Evolutionary conservation across 208 protist species (phyloP), one percentile per base, ranked within the genome.

Genomic region (Polymyxa betae): DNA sequence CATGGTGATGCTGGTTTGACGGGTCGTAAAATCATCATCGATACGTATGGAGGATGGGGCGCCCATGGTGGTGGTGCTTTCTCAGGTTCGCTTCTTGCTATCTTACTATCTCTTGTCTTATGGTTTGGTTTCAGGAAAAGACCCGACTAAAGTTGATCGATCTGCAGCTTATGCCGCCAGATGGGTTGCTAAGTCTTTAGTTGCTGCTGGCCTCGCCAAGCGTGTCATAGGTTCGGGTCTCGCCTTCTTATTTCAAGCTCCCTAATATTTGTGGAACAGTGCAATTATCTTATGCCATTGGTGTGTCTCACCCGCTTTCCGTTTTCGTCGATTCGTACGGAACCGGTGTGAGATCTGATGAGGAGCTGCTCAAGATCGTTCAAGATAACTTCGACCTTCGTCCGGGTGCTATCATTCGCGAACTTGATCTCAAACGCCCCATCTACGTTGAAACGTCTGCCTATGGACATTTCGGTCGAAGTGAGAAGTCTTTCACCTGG

Each of bases 21-120:
- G 89, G 99, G 99, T 90, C 95, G 99, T 92, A 99, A 99, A 96
- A 99, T 99, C 92, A 99, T 99, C 93, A 97, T 99, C 77, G 99
- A 99, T 92, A 98, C 97, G 0, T 99, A 99, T 94, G 99, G 99
- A 92, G 98, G 98, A 91, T 99, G 98, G 98, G 98, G 98, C 77
- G 98, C 98, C 38, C 98, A 99, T 95, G 98, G 98, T 92, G 98
- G 98, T 93, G 98, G 99, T 92, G 98, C 98, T 91, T 99, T 99
- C 97, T 99, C 98, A 46, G n/a, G n/a, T n/a, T n/a, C n/a, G n/a
- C n/a, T n/a, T n/a, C n/a, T n/a, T n/a, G n/a, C n/a, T n/a, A n/a
- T n/a, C n/a, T n/a, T n/a, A n/a, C n/a, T n/a, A n/a, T n/a, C n/a
- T n/a, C n/a, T n/a, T n/a, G n/a, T n/a, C n/a, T n/a, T n/a, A n/a